Conservation (phyloP, 352 stramenopile genomes). For the Blastocystis sp. region DNA sequence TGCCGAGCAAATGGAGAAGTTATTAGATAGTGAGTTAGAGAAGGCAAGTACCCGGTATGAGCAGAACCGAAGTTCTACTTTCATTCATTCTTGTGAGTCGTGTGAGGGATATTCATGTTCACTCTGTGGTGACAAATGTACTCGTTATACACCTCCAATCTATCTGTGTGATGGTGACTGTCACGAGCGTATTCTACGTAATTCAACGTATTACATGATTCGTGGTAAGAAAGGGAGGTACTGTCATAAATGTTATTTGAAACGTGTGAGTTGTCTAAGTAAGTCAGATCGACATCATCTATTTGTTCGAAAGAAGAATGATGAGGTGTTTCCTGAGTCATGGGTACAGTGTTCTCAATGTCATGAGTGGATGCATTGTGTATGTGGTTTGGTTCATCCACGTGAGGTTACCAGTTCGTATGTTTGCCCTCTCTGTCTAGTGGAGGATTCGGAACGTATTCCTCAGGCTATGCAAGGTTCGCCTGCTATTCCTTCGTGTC, state of each 20-base stretch:
- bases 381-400: constrained; percentile 45
- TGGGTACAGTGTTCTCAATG: constrained; percentile 30
- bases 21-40: constrained; percentile 10
- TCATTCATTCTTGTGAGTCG: neutral
- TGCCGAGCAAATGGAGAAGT: neutral
- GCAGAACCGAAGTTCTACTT: neutral
- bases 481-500: neutral
- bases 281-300: constrained; percentile 42
- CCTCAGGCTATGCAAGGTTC: neutral
- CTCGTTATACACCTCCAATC: constrained; percentile 20
- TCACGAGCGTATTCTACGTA: constrained; percentile 37
- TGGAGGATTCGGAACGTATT: neutral
- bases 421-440: constrained; percentile 41
- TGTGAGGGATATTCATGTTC: constrained; percentile 8
- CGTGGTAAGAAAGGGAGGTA: constrained; percentile 28
- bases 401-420: constrained; percentile 13
- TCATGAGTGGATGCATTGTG: constrained; percentile 38
- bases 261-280: neutral
- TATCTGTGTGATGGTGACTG: constrained; percentile 33
- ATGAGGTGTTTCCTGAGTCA: constrained; percentile 43
- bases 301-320: constrained; percentile 54
- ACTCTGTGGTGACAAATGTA: constrained; percentile 31
- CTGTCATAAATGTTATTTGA: constrained; percentile 44
- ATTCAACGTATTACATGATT: constrained; percentile 55
- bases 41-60: neutral